Evolutionary conservation across 2,329 filamentous ascomycete species (phyloP).

Genomic region (Annulohypoxylon truncatum): DNA sequence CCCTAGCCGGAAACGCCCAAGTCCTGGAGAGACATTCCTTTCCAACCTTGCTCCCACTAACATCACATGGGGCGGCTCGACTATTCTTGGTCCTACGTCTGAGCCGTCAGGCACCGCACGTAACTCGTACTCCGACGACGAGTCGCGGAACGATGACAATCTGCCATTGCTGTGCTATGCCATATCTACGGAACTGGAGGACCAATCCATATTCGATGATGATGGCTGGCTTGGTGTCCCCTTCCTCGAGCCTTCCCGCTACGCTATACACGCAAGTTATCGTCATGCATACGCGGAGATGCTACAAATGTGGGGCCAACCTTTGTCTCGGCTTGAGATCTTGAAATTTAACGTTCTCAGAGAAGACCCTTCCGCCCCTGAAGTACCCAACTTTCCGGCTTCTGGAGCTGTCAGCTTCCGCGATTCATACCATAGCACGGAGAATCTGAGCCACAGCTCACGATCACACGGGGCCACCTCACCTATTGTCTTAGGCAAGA

Average conservation of each 20-base stretch:
- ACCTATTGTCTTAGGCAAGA: conserved; percentile 68
- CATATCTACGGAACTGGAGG: conserved; percentile 66
- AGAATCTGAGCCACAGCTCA: conserved; percentile 50
- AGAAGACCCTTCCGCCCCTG: conserved; percentile 54
- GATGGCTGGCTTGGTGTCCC: conserved; percentile 73
- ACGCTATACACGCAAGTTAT: conserved; percentile 67
- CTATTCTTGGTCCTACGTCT: conserved; percentile 55
- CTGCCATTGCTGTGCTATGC: conserved; percentile 62
- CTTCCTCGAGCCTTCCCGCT: conserved; percentile 65
- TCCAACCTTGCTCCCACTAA: conserved; percentile 65
- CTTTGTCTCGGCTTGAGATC: conserved; percentile 72
- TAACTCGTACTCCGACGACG: conserved; percentile 67
- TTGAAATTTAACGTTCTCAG: conserved; percentile 75
- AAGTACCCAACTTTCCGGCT: conserved; percentile 41
- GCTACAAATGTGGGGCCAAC: conserved; percentile 73
- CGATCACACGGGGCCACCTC: conserved; percentile 56
- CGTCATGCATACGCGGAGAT: conserved; percentile 75
- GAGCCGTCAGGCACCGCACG: conserved; percentile 61
- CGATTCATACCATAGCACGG: conserved; percentile 52
- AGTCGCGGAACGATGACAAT: conserved; percentile 59
- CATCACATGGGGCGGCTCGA: conserved; percentile 63
- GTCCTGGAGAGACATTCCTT: conserved; percentile 71
- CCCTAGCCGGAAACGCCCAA: conserved; percentile 64
- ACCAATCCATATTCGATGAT: conserved; percentile 75
- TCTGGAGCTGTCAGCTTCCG: conserved; percentile 50